Percentiles rank a stretch among this genome's conserved stretches.
phyloP scores from a whole-genome alignment of 257 asterid genomes.

The Rehmannia glutinosa region DNA sequence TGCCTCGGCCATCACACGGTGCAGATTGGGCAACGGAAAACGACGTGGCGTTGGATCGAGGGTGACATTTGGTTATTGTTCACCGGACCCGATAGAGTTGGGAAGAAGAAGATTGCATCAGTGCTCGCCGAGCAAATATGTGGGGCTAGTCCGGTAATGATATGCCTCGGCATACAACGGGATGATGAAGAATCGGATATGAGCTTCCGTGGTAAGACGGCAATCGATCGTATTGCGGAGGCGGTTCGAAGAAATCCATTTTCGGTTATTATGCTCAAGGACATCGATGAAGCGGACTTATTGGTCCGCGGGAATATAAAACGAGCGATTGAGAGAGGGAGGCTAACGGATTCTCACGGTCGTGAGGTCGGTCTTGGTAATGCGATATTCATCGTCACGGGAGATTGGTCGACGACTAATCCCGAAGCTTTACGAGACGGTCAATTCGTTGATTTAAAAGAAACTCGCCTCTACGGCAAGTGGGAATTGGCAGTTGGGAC shows the following conservation, averaged over 20 bases:
- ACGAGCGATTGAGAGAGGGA: slow-evolving; percentile 76
- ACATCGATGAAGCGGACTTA: slow-evolving; percentile 83
- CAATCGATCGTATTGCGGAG: slow-evolving; percentile 77
- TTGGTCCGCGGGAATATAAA: slow-evolving; percentile 62
- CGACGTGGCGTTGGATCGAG: slow-evolving; percentile 53
- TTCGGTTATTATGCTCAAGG: slow-evolving; percentile 78
- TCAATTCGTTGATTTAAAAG: slow-evolving; percentile 38
- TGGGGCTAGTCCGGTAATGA: slow-evolving; percentile 49
- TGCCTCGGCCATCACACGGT: slow-evolving; percentile 74
- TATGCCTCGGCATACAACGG: slow-evolving; percentile 57
- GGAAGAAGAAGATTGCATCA: slow-evolving; percentile 80
- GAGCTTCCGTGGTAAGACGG: slow-evolving; percentile 74
- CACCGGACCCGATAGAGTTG: slow-evolving; percentile 79
- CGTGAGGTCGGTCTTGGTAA: slow-evolving; percentile 90
- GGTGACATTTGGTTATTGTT: slow-evolving; percentile 78
- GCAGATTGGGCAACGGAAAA: slow-evolving; percentile 78
- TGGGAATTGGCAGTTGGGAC: slow-evolving; percentile 62
- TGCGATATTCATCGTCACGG: slow-evolving; percentile 65
- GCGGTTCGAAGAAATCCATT: slow-evolving; percentile 70
- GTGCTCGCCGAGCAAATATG: slow-evolving; percentile 74
- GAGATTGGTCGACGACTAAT: slow-evolving; percentile 67
- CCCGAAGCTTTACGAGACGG: slow-evolving; percentile 32
- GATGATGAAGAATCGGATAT: slow-evolving; percentile 46
- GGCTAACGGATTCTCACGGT: slow-evolving; percentile 82
- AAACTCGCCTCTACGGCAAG: slow-evolving; percentile 40